phyloP scores from a whole-genome alignment of 345 rosid species.

The Dipteronia sinensis region DNA sequence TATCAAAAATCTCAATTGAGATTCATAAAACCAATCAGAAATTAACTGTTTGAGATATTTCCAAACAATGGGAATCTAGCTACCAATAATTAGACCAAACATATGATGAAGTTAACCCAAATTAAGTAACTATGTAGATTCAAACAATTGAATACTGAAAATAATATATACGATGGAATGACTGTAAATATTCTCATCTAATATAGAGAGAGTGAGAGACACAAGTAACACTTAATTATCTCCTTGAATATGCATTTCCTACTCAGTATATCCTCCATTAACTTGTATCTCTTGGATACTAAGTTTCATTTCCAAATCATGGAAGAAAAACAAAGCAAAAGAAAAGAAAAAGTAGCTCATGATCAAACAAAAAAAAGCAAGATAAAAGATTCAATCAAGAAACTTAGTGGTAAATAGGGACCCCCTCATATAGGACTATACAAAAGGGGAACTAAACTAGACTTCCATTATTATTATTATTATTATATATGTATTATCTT shows the following conservation, averaged over 20 bases:
- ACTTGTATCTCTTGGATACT: background rate
- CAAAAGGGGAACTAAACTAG: background rate
- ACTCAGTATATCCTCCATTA: background rate
- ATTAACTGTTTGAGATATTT: too few relatives aligned
- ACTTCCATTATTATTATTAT: conserved; percentile 6
- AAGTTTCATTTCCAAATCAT: background rate
- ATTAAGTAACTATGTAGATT: background rate
- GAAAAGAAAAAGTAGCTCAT: background rate
- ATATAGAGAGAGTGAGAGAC: too few relatives aligned
- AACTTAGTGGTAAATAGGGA: background rate
- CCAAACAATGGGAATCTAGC: too few relatives aligned
- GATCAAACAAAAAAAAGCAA: background rate
- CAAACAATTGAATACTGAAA: background rate
- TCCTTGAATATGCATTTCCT: background rate
- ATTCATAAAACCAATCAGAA: too few relatives aligned
- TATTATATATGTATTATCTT: background rate
- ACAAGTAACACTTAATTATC: too few relatives aligned
- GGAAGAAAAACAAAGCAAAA: background rate
- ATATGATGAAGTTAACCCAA: too few relatives aligned
- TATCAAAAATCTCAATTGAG: background rate
- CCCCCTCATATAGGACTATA: background rate
- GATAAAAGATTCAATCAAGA: background rate
- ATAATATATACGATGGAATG: background rate
- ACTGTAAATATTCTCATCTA: too few relatives aligned
- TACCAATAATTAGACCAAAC: too few relatives aligned